Evolutionary conservation across 805 yeast species (phyloP).

Genomic region (Candida stauntonica): DNA sequence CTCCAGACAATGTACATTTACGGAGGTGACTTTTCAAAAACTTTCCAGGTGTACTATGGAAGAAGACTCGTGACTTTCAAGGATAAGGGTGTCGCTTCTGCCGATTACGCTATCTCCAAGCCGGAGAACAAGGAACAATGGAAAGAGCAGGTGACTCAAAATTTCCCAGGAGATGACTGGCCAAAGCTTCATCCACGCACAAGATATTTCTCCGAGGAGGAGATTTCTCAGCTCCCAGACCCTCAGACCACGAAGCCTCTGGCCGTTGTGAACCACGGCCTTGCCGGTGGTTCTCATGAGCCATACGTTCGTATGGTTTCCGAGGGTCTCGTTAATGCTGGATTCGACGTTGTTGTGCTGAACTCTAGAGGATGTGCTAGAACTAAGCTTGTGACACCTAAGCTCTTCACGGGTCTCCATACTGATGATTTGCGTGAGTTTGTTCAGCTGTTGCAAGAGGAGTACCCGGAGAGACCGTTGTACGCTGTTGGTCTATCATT

Average conservation of each 20-base stretch:
- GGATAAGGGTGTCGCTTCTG: constrained; percentile 71
- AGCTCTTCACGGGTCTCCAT: constrained; percentile 61
- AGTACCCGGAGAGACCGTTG: constrained; percentile 60
- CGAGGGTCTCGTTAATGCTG: constrained; percentile 36
- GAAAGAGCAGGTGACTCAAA: constrained; percentile 34
- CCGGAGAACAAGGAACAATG: constrained; percentile 29
- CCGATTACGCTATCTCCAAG: constrained; percentile 61
- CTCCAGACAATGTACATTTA: constrained; percentile 69
- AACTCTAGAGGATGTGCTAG: constrained; percentile 77
- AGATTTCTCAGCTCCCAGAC: constrained; percentile 35
- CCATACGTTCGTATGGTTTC: constrained; percentile 60
- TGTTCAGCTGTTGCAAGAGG: constrained; percentile 42
- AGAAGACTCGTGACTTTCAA: constrained; percentile 53
- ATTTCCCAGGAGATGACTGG: constrained; percentile 42
- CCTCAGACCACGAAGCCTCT: constrained; percentile 42
- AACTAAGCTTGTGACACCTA: constrained; percentile 65
- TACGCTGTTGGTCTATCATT: constrained; percentile 67
- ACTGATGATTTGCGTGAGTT: constrained; percentile 66
- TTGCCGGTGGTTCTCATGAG: constrained; percentile 80
- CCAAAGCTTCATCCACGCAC: constrained; percentile 68
- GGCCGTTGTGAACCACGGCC: constrained; percentile 61
- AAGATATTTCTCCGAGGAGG: constrained; percentile 48
- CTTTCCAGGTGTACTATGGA: constrained; percentile 65
- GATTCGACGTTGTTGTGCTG: constrained; percentile 56
- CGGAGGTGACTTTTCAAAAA: constrained; percentile 48